These are phyloP conservation scores for Pterocarpus santalinus DNA, from an alignment of 306 rosid genomes.

Conservation along the genomic window DNA sequence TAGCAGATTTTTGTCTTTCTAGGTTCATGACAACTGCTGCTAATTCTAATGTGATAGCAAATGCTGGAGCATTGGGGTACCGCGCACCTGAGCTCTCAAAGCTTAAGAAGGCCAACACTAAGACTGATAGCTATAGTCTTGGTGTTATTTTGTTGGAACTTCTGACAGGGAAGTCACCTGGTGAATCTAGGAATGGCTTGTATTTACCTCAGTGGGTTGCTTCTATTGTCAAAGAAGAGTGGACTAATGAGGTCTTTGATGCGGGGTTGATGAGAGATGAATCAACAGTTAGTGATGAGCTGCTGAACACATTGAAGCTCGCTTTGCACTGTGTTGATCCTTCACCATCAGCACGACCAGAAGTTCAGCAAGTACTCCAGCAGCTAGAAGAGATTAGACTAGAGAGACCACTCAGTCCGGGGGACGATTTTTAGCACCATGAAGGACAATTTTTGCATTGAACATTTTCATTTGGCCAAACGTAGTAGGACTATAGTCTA, in stretches of 20 bases:
- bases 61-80: constrained; percentile 79
- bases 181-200: constrained; percentile 69
- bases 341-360: constrained; percentile 82
- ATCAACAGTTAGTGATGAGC: constrained; percentile 66
- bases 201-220: constrained; percentile 90
- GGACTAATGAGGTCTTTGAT: constrained; percentile 86
- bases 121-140: constrained; percentile 77
- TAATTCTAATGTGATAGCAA: constrained; percentile 75
- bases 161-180: constrained; percentile 79
- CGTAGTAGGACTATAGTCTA: constrained; percentile 23
- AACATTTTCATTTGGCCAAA: background rate
- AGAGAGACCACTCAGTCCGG: constrained; percentile 56
- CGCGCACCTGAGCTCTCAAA: constrained; percentile 80
- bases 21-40: constrained; percentile 77
- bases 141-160: constrained; percentile 85
- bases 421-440: constrained; percentile 40
- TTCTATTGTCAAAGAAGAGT: constrained; percentile 81
- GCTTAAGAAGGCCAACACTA: constrained; percentile 72
- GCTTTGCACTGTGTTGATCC: constrained; percentile 92
- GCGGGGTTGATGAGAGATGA: constrained; percentile 78
- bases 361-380: constrained; percentile 70
- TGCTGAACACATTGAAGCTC: constrained; percentile 74
- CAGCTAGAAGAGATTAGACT: constrained; percentile 75
- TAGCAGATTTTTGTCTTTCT: constrained; percentile 75
- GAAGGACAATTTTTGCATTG: constrained; percentile 2